Evolutionary conservation across 2,329 filamentous ascomycete species (phyloP).

Genomic region (Dryadomyces quercivorus): DNA sequence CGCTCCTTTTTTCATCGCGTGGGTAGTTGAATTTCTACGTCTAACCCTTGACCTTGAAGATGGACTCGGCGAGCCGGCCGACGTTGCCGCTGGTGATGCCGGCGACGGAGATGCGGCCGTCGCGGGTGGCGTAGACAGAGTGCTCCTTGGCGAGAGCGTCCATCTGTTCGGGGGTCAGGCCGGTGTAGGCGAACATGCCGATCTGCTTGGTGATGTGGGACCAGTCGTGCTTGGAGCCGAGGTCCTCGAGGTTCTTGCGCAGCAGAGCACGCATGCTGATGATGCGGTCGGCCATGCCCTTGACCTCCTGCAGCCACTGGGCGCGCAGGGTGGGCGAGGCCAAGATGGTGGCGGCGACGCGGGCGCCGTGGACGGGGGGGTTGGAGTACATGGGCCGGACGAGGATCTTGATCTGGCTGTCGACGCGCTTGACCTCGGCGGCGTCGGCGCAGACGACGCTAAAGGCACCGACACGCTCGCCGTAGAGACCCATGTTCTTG

Average conservation of each 20-base stretch:
- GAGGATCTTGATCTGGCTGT: constrained; percentile 97
- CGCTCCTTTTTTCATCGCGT: neutral
- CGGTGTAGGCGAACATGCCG: constrained; percentile 99
- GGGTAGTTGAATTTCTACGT: neutral
- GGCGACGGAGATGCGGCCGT: constrained; percentile 75
- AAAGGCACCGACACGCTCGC: constrained; percentile 95
- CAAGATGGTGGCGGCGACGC: constrained; percentile 84
- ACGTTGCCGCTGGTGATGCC: constrained; percentile 74
- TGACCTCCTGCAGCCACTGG: constrained; percentile 94
- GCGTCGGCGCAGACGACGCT: constrained; percentile 70
- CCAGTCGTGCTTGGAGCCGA: constrained; percentile 96
- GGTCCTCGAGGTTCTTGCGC: constrained; percentile 87
- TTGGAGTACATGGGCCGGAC: constrained; percentile 97
- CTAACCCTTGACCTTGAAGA: constrained; percentile 68
- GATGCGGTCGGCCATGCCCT: constrained; percentile 98
- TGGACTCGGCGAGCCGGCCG: constrained; percentile 67
- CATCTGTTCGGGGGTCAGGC: constrained; percentile 84
- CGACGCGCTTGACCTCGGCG: constrained; percentile 80
- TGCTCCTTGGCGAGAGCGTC: constrained; percentile 83
- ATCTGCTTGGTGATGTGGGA: constrained; percentile 98
- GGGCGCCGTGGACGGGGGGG: constrained; percentile 91
- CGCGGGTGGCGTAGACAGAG: constrained; percentile 94
- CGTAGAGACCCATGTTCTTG: constrained; percentile 99
- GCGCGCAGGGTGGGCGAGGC: constrained; percentile 74
- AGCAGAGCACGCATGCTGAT: constrained; percentile 94